Evolutionary conservation across 2,329 filamentous ascomycete species (phyloP).

Genomic region (Paramyrothecium sp.): DNA sequence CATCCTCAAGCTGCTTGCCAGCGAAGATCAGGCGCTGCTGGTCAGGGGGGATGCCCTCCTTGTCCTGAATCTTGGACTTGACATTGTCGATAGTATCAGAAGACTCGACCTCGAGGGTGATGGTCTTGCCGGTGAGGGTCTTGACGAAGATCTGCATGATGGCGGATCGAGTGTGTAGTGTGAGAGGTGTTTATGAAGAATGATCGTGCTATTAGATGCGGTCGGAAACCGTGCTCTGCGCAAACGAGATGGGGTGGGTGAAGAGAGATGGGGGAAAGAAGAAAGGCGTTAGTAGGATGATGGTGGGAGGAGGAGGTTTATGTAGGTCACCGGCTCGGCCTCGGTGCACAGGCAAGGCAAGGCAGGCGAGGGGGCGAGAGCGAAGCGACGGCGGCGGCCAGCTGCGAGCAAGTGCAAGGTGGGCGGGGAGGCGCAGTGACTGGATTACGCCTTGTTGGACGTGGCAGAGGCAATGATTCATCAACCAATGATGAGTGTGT

Average conservation of each 20-base stretch:
- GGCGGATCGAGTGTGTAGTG: slow-evolving; percentile 28
- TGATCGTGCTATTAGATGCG: slow-evolving; percentile 5
- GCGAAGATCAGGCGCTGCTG: slow-evolving; percentile 96
- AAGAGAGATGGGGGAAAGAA: slow-evolving; percentile 12
- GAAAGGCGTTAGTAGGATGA: slow-evolving; percentile 9
- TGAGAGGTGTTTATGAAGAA: slow-evolving; percentile 14
- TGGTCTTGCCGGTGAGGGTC: slow-evolving; percentile 85
- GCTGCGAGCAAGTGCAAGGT: not conserved
- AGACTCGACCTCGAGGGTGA: too few relatives aligned
- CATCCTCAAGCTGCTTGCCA: slow-evolving; percentile 95
- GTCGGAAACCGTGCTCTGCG: slow-evolving; percentile 10
- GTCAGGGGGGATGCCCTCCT: slow-evolving; percentile 95
- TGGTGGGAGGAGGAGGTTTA: slow-evolving; percentile 25
- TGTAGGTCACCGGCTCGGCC: slow-evolving; percentile 21
- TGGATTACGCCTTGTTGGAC: slow-evolving; percentile 20
- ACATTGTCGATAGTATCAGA: slow-evolving; percentile 98
- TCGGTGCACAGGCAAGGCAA: not conserved
- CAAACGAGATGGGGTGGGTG: slow-evolving; percentile 5
- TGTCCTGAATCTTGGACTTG: slow-evolving; percentile 97
- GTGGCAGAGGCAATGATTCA: slow-evolving; percentile 32
- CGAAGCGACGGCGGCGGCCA: slow-evolving; percentile 18
- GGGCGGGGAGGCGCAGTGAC: slow-evolving; percentile 19
- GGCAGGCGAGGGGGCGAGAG: slow-evolving; percentile 21
- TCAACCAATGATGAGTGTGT: slow-evolving; percentile 24
- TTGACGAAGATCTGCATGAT: slow-evolving; percentile 98